A percentile compares a stretch with the other conserved stretches of the same genome.
These are phyloP conservation scores for Pyrenula aspistea DNA, from an alignment of 495 filamentous ascomycete species.

Conservation along the genomic window DNA sequence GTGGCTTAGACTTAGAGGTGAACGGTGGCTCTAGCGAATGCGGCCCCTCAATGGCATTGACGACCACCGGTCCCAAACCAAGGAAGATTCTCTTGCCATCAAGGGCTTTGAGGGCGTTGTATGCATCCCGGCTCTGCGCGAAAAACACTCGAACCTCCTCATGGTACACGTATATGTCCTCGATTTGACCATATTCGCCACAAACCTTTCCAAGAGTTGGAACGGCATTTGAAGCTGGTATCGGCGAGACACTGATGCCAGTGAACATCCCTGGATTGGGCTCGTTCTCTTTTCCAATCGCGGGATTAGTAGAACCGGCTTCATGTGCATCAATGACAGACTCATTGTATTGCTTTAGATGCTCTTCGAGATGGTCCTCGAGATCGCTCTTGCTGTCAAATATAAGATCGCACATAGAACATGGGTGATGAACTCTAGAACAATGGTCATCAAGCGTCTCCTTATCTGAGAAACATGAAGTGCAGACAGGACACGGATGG, in stretches of 20 bases:
- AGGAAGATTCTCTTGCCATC: neutral
- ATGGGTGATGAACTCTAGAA: too few species aligned
- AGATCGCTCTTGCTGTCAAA: neutral
- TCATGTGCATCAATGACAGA: too few species aligned
- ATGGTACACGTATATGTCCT: neutral
- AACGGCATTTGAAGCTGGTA: neutral
- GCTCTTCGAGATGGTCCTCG: too few species aligned
- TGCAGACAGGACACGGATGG: too few species aligned
- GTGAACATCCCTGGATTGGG: neutral
- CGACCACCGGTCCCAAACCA: neutral
- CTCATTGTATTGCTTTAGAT: too few species aligned
- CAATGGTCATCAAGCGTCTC: too few species aligned
- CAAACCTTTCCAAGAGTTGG: neutral
- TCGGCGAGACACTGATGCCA: neutral
- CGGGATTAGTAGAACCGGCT: too few species aligned
- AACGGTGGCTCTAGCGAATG: neutral
- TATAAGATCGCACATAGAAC: too few species aligned
- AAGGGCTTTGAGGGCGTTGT: neutral
- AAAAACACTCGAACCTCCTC: neutral
- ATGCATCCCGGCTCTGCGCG: neutral
- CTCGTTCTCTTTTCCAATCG: neutral
- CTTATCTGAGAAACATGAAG: too few species aligned
- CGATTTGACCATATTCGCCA: neutral
- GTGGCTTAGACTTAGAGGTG: neutral
- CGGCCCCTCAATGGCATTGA: neutral